These are phyloP conservation scores for Wickerhamiella kurtzmanii DNA, from an alignment of 805 yeast species.

Conservation along the genomic window DNA sequence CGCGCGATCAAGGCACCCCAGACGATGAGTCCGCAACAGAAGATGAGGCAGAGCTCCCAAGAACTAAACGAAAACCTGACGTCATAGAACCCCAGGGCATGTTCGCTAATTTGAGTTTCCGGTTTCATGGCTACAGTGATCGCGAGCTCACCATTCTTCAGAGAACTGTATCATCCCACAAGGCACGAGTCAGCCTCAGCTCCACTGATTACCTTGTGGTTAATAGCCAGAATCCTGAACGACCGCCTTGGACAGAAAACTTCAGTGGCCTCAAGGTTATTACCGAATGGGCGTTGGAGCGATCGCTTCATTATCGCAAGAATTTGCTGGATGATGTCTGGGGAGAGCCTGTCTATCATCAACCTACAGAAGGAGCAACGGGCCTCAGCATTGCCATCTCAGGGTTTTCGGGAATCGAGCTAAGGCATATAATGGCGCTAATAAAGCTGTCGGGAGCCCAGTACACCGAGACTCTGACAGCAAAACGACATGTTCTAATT, in stretches of 20 bases:
- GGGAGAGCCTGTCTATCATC: constrained; percentile 32
- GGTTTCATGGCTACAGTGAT: constrained; percentile 31
- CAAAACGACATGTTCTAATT: constrained; percentile 43
- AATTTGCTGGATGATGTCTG: constrained; percentile 41
- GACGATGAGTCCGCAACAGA: too few species aligned
- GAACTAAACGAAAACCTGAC: too few species aligned
- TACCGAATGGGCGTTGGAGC: constrained; percentile 74
- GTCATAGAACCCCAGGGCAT: too few species aligned
- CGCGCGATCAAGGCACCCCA: too few species aligned
- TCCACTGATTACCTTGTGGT: constrained; percentile 16
- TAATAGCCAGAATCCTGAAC: constrained; percentile 19
- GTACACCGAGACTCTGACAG: constrained; percentile 36
- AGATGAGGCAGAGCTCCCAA: too few species aligned
- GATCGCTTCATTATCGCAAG: constrained; percentile 47
- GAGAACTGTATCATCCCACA: constrained; percentile 34
- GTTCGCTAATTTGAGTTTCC: constrained; percentile 33
- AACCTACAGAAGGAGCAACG: constrained; percentile 21
- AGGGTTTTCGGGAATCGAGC: constrained; percentile 69
- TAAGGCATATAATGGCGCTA: constrained; percentile 55
- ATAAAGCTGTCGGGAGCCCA: constrained; percentile 41
- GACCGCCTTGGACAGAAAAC: constrained; percentile 15
- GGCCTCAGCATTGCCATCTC: constrained; percentile 38
- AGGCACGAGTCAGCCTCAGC: constrained; percentile 27
- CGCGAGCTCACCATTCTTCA: constrained; percentile 29
- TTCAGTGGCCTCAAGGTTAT: constrained; percentile 27